Base-by-base conservation (phyloP, 2,329 filamentous ascomycete genomes). In the Stagonosporopsis vannaccii region DNA sequence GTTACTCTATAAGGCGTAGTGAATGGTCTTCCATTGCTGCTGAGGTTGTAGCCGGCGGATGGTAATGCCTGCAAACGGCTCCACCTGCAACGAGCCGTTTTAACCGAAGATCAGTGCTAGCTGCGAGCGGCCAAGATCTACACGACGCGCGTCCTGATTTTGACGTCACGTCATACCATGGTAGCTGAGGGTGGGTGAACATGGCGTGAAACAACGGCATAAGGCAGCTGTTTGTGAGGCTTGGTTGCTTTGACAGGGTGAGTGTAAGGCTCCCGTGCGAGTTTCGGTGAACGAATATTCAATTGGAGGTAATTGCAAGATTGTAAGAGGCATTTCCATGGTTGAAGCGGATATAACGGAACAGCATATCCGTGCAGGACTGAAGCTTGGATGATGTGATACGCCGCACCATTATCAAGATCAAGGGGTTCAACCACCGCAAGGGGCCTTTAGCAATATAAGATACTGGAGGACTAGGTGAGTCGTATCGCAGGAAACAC, bases 61-160 rank as follows among this genome's bases (percentile, higher is more conserved):
- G 35, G 22, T 13, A 20, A 56, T 56, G 52, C 53, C 42, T 56
- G 47, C 47, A 42, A 51, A 51, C 46, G 41, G 53, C 13, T 51
- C 45, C 40, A 25, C 23, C 13, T 50, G 52, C 46, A 36, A 30
- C 35, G 35, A 46, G 47, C 53, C 46, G 46, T 51, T 32, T 47
- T 42, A 51, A 22, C 53, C 53, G 53, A 36, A 22, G 53, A 56
- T 46, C 42, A 12, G 4, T 26, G 23, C 47, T 46, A 51, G 37
- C 53, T 19, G 9, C 9, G 3, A 0, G 1, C 42, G 37, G 53
- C 30, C 22, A 43, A 51, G 53, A 56, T 51, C 25, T 26, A n/a
- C 36, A 32, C 17, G 53, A 56, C 53, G 53, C 53, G 53, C 53
- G 53, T 42, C 53, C 36, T 47, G 47, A 36, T 20, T 26, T 46